phyloP scores from a whole-genome alignment of 148 eudicot species.

The Diospyros lotus region DNA sequence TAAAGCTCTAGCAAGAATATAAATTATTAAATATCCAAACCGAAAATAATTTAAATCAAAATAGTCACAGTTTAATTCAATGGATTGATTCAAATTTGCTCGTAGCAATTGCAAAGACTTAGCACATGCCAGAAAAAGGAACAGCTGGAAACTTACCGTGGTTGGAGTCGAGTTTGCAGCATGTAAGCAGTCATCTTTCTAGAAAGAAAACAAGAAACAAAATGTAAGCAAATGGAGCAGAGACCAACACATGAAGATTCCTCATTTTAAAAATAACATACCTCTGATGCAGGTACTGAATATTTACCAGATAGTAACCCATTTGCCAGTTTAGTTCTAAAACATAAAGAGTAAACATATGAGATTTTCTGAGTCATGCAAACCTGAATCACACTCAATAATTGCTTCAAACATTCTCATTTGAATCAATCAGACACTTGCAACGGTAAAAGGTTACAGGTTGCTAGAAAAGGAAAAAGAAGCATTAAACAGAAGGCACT shows the following conservation, averaged over 20 bases:
- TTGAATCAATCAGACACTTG: background rate
- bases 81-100: background rate
- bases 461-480: background rate
- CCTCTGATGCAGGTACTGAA: slow-evolving; percentile 72
- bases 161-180: slow-evolving; percentile 25
- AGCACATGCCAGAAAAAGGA: background rate
- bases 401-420: background rate
- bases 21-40: background rate
- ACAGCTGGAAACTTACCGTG: slow-evolving; percentile 25
- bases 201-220: background rate
- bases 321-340: slow-evolving; percentile 78
- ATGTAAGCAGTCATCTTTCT: slow-evolving; percentile 30
- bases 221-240: slow-evolving; percentile 3
- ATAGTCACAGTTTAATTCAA: background rate
- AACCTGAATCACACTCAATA: background rate
- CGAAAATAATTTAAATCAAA: background rate
- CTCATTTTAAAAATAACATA: slow-evolving; percentile 16
- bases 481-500: background rate
- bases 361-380: background rate
- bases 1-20: background rate
- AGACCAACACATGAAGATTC: slow-evolving; percentile 5
- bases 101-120: background rate
- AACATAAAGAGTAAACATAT: slow-evolving; percentile 13
- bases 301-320: slow-evolving; percentile 95
- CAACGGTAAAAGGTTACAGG: background rate